Percentiles rank a stretch among this genome's conserved stretches.
Conservation (phyloP, 2,329 filamentous ascomycete genomes). For the Neofusicoccum ribis region DNA sequence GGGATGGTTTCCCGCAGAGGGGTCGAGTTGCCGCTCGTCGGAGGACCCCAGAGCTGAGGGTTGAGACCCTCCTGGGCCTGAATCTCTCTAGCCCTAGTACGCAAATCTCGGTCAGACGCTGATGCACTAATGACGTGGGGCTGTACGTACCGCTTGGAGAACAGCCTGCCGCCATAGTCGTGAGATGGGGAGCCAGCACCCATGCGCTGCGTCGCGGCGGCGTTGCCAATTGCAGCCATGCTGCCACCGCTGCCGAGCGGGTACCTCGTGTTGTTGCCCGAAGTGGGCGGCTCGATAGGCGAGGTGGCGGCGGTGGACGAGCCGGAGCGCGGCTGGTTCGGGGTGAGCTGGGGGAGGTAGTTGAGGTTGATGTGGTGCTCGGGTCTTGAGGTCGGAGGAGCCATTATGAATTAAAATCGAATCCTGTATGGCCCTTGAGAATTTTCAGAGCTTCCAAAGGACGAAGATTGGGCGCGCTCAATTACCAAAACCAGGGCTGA, state of each 20-base stretch:
- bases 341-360: conserved; percentile 69
- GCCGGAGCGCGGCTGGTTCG: conserved; percentile 69
- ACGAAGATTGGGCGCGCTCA: conserved; percentile 27
- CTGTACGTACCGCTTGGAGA: conserved; percentile 82
- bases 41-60: conserved; percentile 81
- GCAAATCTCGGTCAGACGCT: conserved; percentile 16
- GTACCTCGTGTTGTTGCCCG: conserved; percentile 62
- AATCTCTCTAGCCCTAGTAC: conserved; percentile 81
- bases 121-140: conserved; percentile 16
- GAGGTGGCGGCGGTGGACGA: conserved; percentile 80
- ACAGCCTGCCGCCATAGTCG: conserved; percentile 76
- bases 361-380: conserved; percentile 82
- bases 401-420: conserved; percentile 81
- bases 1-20: conserved; percentile 96
- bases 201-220: conserved; percentile 64
- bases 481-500: conserved; percentile 42
- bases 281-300: conserved; percentile 70
- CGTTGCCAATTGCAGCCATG: conserved; percentile 53
- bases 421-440: conserved; percentile 19
- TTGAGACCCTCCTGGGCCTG: conserved; percentile 90
- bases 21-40: conserved; percentile 93
- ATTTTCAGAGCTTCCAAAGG: conserved; percentile 12
- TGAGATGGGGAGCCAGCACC: conserved; percentile 96
- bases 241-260: conserved; percentile 69
- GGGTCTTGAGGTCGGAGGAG: conserved; percentile 69